Evolutionary conservation across 306 rosid genomes (phyloP), one percentile per base, ranked within the genome.

Genomic region (Oxytropis ochrocephala): DNA sequence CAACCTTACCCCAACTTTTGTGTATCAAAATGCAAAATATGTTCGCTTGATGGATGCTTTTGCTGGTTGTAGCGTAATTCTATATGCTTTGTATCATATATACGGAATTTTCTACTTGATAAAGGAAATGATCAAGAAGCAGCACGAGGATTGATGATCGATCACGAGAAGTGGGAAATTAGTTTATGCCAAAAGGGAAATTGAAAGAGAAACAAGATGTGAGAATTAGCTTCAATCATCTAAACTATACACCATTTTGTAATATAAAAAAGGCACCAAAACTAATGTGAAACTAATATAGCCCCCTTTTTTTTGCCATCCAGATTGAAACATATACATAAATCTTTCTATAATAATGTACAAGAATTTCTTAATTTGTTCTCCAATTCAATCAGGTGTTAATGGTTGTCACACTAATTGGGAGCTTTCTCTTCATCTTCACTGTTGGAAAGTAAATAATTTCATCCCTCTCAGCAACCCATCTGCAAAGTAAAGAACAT

Each of bases 341-440:
- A 32, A 39, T 59, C 24, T 14, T 17, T 48, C 44, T 17, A 51
- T 35, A 17, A 14, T 7, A 12, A n/a, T 73, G 8, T 59, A 66
- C 52, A 72, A 17, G 6, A 58, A 41, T 56, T 63, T 38, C 16
- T 70, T 41, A 3, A 1, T 64, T 41, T 19, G 55, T 33, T 57
- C 24, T 57, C 30, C 52, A 65, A 58, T 33, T 55, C 35, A 59
- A 67, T 61, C 32, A 68, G 1, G 14, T 13, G 60, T 59, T 63
- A 43, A 72, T 83, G 29, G 68, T 67, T 75, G 82, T 74, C 64
- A 90, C 88, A 5, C 39, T 56, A 54, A 90, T 73, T 48, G 96
- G 96, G 19, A 90, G 86, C 75, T 81, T 88, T 75, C 76, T 84
- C 81, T 83, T 90, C 96, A 90, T 84, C 79, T 90, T 90, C 5